These are phyloP conservation scores for Colletotrichum shisoi DNA, from an alignment of 2,329 filamentous ascomycete species.

Conservation along the genomic window DNA sequence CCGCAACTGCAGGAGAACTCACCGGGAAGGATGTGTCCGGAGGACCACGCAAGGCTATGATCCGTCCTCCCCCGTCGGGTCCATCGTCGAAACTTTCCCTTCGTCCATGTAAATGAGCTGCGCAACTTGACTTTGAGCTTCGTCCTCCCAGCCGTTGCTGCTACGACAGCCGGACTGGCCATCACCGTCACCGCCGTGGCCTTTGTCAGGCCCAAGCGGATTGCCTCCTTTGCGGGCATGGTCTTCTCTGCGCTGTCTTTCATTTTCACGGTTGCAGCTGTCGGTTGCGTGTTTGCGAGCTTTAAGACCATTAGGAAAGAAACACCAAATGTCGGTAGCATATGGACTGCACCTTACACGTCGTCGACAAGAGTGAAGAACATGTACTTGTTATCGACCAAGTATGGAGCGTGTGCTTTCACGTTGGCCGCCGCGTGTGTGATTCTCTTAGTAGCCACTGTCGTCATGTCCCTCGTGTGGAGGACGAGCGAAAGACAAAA, in stretches of 20 bases:
- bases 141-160: background rate
- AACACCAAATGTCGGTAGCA: background rate
- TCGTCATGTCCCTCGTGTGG: background rate
- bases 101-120: background rate
- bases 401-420: background rate
- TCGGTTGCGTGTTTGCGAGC: conserved; percentile 5
- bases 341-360: background rate
- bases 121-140: conserved; percentile 1
- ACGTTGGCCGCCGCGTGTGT: background rate
- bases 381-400: background rate
- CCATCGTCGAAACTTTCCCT: background rate
- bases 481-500: no score
- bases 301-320: background rate
- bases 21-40: background rate
- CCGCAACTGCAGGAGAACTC: background rate
- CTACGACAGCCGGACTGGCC: background rate
- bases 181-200: background rate
- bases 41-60: background rate
- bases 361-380: background rate
- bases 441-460: background rate
- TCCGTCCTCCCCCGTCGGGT: background rate
- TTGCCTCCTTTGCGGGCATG: background rate
- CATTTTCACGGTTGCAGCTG: background rate
- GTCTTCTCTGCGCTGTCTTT: background rate
- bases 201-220: background rate